A percentile compares a stretch with the other conserved stretches of the same genome.
These are phyloP conservation scores for Gelatoporia subvermispora DNA, from an alignment of 768 basidiomycete species.

Conservation along the genomic window DNA sequence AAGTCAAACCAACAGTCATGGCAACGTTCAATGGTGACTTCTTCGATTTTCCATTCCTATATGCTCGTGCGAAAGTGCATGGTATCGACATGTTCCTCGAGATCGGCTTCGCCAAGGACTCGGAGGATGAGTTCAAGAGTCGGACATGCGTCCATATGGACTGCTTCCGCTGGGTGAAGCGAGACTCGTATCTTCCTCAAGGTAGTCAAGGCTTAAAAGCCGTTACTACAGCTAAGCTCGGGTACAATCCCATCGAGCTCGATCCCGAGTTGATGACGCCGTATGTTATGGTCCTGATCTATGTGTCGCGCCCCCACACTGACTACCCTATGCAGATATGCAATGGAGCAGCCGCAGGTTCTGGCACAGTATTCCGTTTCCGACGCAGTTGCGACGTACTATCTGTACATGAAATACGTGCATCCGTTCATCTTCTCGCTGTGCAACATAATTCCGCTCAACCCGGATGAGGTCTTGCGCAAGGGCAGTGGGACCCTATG, in stretches of 20 bases:
- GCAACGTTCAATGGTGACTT: conserved; percentile 99
- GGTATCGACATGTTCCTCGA: conserved; percentile 97
- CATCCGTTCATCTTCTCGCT: conserved; percentile 99
- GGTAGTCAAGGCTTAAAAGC: conserved; percentile 98
- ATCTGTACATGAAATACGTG: conserved; percentile 99
- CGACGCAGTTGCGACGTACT: conserved; percentile 99
- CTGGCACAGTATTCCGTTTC: conserved; percentile 98
- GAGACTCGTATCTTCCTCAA: conserved; percentile 97
- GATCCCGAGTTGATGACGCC: conserved; percentile 99
- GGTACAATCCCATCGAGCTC: conserved; percentile 94
- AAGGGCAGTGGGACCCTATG: conserved; percentile 97
- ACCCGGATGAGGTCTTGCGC: conserved; percentile 92
- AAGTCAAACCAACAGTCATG: conserved; percentile 93
- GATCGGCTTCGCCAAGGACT: conserved; percentile 87
- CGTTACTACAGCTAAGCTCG: conserved; percentile 92
- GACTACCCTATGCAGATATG: conserved; percentile 61
- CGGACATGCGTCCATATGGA: conserved; percentile 96
- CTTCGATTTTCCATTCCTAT: conserved; percentile 98
- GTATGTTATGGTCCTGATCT: conserved; percentile 47
- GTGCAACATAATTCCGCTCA: conserved; percentile 97
- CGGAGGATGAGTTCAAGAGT: conserved; percentile 93
- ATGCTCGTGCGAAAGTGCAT: conserved; percentile 75
- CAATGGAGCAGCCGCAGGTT: conserved; percentile 89
- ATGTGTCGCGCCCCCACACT: background rate
- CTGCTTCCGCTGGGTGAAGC: conserved; percentile 99